Base-by-base conservation (phyloP, 2,329 filamentous ascomycete genomes). In the Elsinoe perseae region DNA sequence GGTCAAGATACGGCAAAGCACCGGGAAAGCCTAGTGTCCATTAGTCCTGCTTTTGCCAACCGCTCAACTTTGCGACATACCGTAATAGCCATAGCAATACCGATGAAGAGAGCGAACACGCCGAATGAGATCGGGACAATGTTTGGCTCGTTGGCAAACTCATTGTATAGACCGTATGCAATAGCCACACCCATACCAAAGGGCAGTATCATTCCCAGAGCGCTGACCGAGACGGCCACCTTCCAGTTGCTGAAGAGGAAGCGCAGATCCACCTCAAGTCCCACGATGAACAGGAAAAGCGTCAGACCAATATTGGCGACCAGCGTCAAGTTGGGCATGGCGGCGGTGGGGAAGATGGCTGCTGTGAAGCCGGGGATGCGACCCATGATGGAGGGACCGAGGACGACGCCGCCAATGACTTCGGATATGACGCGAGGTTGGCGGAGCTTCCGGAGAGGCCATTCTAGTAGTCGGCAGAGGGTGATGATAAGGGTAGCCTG, bases 1-100 rank as follows among this genome's bases (percentile, higher is more conserved):
- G 0, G 89, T 92, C 61, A 97, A 75, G 62, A 97, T 97, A 69
- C 92, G 87, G 66, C 92, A 96, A 10, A 97, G 80, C 0, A 97
- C 92, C 0, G 92, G 92, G 64, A 97, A 86, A 12, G 83, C 83
- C 78, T 81, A 48, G 12, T 14, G 4, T 48, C 4, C 18, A 36
- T 18, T 32, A 50, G 48, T 25, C 30, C 10, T 28, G 20, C n/a
- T 21, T 52, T 36, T 36, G 10, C 32, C 32, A 6, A 36, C 10
- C 12, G 4, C 5, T 3, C 32, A 36, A 14, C 32, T 36, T 14
- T 36, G n/a, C n/a, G 16, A 64, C 75, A 63, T 68, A 81, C 89
- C 1, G 92, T 96, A 63, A 97, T 97, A 25, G 90, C 87, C 71
- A 96, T 85, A 0, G 92, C 92, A 54, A 95, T 91, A 70, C 91